phyloP scores from a whole-genome alignment of 2,329 filamentous ascomycete species.

The Fusarium paranaense region DNA sequence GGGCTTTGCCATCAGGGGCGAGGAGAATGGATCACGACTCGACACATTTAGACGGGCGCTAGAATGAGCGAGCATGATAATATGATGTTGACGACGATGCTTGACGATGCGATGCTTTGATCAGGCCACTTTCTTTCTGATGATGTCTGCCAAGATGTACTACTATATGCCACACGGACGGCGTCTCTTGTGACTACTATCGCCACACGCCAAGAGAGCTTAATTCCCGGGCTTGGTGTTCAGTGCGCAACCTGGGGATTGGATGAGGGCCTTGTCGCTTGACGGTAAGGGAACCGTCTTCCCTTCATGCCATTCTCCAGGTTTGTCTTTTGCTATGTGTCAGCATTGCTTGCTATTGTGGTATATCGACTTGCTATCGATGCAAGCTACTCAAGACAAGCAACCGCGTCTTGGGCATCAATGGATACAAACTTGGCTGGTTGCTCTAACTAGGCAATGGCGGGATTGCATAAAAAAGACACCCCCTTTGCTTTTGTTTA shows the following conservation, averaged over 20 bases:
- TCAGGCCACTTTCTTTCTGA: background rate
- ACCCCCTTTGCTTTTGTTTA: background rate
- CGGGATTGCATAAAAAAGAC: background rate
- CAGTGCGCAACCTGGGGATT: background rate
- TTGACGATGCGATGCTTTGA: background rate
- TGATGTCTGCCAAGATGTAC: background rate
- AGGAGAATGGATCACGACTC: background rate
- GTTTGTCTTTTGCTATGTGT: background rate
- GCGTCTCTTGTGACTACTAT: background rate
- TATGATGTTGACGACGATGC: slow-evolving; percentile 1
- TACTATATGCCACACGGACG: background rate
- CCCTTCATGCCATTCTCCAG: background rate
- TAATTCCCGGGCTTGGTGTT: background rate
- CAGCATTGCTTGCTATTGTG: background rate
- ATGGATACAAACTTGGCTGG: background rate
- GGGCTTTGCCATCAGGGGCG: background rate
- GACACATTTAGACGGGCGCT: slow-evolving; percentile 4
- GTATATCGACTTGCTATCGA: background rate
- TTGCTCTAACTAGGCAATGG: background rate
- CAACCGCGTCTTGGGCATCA: background rate
- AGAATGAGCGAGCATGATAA: background rate
- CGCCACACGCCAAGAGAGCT: background rate
- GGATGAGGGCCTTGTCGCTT: background rate
- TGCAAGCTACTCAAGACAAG: background rate
- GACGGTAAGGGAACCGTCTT: background rate